Evolutionary conservation across 306 rosid genomes (phyloP), one percentile per base, ranked within the genome.

Genomic region (Corylus americana): DNA sequence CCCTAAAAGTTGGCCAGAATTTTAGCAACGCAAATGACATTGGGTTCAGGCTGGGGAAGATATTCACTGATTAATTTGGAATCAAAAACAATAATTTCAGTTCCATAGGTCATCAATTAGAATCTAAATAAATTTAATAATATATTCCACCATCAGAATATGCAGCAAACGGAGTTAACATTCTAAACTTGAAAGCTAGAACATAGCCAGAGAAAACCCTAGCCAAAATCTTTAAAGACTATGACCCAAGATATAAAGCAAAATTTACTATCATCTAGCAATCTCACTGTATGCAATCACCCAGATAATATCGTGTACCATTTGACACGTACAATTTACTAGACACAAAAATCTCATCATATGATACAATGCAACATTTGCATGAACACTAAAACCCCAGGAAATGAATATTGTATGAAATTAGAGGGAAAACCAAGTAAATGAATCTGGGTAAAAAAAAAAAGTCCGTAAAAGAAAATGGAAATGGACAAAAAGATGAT

Each of bases 371-470:
- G 42, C 70, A 63, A 63, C 47, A 63, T 63, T 6, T 35, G 45
- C 37, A 63, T 14, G 45, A 35, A 31, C 25, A 73, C 8, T 14
- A 62, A 77, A 70, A 61, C 66, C 13, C 35, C 11, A 9, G 61
- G 61, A 55, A 55, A 49, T 49, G 53, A 49, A 49, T 3, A 12
- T 12, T 12, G 11, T 49, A 49, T 49, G 53, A 12, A 2, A 49
- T 11, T 9, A 10, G 53, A 22, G 2, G 66, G 20, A 59, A 22
- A 59, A 11, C 74, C 80, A 83, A 78, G 70, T 27, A 29, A 14
- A 47, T 7, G 35, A 78, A 47, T 8, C n/a, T 45, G 80, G 70
- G 72, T 11, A 12, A 20, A 70, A 35, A 55, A 44, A 53, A 55
- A 44, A 51, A 53, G 35, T 11, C 14, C 29, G 37, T 5, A 1